phyloP scores from a whole-genome alignment of 371 early-diverging fungal species.

The Mucor lusitanicus region DNA sequence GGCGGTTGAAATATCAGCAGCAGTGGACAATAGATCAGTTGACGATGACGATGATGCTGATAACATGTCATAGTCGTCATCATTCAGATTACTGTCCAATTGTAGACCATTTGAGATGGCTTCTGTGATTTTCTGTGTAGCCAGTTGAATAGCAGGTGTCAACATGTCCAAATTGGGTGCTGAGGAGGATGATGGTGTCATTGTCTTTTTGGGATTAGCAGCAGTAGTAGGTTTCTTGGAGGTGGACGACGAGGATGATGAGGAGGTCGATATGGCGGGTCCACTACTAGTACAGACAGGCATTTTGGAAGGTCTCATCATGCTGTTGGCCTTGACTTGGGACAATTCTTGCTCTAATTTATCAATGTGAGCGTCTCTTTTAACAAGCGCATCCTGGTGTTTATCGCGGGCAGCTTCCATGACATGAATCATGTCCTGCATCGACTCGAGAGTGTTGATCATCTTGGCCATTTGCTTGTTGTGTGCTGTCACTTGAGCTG shows the following conservation, averaged over 20 bases:
- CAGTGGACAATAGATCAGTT: background rate
- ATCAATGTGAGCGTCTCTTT: slow-evolving; percentile 20
- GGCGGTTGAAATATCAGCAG: background rate
- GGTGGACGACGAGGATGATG: background rate
- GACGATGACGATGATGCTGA: background rate
- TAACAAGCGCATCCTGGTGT: slow-evolving; percentile 13
- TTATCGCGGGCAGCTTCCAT: slow-evolving; percentile 4
- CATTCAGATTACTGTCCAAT: background rate
- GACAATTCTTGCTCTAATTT: slow-evolving; percentile 11
- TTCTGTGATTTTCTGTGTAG: slow-evolving; percentile 3
- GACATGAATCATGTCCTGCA: slow-evolving; percentile 9
- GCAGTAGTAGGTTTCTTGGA: background rate
- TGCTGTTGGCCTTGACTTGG: background rate
- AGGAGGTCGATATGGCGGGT: background rate
- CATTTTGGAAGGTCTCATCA: background rate
- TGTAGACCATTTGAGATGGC: slow-evolving; percentile 3
- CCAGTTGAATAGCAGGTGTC: background rate
- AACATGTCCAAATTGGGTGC: background rate
- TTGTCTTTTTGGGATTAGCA: background rate
- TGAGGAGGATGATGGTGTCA: background rate
- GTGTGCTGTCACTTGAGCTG: slow-evolving; percentile 20
- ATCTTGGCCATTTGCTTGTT: slow-evolving; percentile 15
- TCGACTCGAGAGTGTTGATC: background rate
- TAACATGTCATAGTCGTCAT: slow-evolving; percentile 3
- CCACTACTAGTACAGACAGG: background rate